Base-by-base conservation (phyloP, 148 eudicot species). In the Camellia lanceoleosa region DNA sequence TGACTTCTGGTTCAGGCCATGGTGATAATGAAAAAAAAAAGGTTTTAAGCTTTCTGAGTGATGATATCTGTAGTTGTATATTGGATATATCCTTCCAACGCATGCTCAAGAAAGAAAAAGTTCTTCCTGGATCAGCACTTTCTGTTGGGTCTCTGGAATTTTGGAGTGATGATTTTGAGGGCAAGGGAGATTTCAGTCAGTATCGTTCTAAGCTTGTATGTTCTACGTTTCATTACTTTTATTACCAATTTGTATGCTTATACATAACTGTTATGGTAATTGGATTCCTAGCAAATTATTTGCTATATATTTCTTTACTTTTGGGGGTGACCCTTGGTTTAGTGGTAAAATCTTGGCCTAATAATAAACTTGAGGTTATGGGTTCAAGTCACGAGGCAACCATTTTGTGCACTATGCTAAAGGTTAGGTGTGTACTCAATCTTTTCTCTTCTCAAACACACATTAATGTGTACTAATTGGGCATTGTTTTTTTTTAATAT, bases 161-260 rank as follows among this genome's bases (percentile, higher is more conserved):
- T 70, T 97, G 98, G 98, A 92, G 92, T 90, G 93, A 97, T 87
- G 94, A 88, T 84, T 86, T 94, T 85, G 98, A 97, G 85, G 92
- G 93, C 80, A 90, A 88, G 85, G 93, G 93, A 80, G 97, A 94
- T 84, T 97, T 97, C 71, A 82, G 99, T 81, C 94, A 92, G 80
- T 94, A 91, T 54, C 99, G 99, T 54, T 92, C 95, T 59, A 91
- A 88, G 86, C 92, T 97, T 93, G 99, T 96, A 90, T 52, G 95
- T 80, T 76, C 58, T 63, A 30, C 18, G 3, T 70, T 67, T 54
- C 46, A 66, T 66, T 70, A 62, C 11, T 61, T 79, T 52, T 67
- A 5, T 56, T 15, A 71, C 77, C 42, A 73, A 47, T 73, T 38
- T 52, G 5, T 76, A 47, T 3, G 19, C 14, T 61, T 79, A 41